Evolutionary conservation across 495 filamentous ascomycete species (phyloP).

Genomic region (Lasiosphaeris hirsuta): DNA sequence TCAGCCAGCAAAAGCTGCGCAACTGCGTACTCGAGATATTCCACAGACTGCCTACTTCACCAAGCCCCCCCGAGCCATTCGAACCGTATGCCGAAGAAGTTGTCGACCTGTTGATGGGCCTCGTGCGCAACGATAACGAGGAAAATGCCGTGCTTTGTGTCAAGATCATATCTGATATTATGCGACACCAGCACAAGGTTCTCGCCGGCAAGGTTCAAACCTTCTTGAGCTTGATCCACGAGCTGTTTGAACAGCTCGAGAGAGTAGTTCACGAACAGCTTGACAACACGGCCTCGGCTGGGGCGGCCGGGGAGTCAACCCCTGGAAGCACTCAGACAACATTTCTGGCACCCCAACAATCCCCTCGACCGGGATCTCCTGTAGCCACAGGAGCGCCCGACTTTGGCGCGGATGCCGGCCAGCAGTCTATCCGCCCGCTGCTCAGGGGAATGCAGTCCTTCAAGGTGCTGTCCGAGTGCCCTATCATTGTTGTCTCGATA

Average conservation of each 20-base stretch:
- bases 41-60: constrained; percentile 77
- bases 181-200: constrained; percentile 84
- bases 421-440: constrained; percentile 74
- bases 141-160: constrained; percentile 97
- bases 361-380: constrained; percentile 85
- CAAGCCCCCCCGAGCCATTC: constrained; percentile 65
- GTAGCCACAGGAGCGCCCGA: constrained; percentile 58
- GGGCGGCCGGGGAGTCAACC: constrained; percentile 64
- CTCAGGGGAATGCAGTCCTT: constrained; percentile 96
- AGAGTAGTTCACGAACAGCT: constrained; percentile 90
- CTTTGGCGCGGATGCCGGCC: constrained; percentile 64
- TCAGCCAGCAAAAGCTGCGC: constrained; percentile 69
- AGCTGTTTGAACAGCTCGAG: constrained; percentile 93
- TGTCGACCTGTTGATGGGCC: constrained; percentile 80
- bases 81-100: constrained; percentile 83
- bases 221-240: constrained; percentile 87
- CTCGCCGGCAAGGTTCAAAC: constrained; percentile 76
- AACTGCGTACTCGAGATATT: constrained; percentile 92
- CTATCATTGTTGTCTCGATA: constrained; percentile 97
- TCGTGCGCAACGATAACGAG: constrained; percentile 91
- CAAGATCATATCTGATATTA: constrained; percentile 95
- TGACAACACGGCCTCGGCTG: constrained; percentile 59
- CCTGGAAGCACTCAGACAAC: constrained; percentile 68
- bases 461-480: constrained; percentile 96
- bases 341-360: constrained; percentile 59